phyloP scores from a whole-genome alignment of 305 asterid genomes.

The Solanum chacoense region DNA sequence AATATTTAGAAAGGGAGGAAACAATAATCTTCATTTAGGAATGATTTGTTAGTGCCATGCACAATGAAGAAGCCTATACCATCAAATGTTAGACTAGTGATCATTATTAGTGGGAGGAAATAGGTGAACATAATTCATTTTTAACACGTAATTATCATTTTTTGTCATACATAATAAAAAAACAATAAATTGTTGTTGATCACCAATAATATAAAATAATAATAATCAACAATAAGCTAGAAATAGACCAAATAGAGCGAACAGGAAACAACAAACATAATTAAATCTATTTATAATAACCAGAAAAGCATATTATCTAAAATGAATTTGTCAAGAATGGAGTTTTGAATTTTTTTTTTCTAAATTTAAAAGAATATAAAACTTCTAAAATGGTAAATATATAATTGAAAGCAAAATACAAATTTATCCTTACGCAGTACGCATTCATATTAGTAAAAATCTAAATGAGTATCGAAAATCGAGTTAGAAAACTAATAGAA shows the following conservation, averaged over 20 bases:
- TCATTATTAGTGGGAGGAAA: neutral
- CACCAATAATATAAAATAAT: neutral
- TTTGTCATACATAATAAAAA: neutral
- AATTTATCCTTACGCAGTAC: neutral
- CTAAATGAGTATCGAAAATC: too few species aligned
- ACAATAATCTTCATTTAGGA: neutral
- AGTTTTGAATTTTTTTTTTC: neutral
- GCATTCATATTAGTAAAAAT: too few species aligned
- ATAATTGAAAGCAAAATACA: neutral
- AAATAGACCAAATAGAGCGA: neutral
- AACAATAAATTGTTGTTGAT: neutral
- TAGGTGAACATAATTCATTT: neutral
- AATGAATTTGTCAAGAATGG: neutral
- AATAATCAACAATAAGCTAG: neutral
- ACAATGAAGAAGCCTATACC: neutral
- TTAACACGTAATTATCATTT: neutral
- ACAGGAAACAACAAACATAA: neutral
- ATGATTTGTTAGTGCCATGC: neutral
- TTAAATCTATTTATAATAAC: neutral
- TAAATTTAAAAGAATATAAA: neutral
- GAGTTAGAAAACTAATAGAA: neutral
- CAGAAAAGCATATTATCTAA: neutral
- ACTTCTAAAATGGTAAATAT: neutral
- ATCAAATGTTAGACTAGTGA: neutral
- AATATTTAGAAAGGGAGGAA: neutral